These are phyloP conservation scores for Carex cristatella DNA, from an alignment of 176 grass and related monocot genomes.

Conservation along the genomic window DNA sequence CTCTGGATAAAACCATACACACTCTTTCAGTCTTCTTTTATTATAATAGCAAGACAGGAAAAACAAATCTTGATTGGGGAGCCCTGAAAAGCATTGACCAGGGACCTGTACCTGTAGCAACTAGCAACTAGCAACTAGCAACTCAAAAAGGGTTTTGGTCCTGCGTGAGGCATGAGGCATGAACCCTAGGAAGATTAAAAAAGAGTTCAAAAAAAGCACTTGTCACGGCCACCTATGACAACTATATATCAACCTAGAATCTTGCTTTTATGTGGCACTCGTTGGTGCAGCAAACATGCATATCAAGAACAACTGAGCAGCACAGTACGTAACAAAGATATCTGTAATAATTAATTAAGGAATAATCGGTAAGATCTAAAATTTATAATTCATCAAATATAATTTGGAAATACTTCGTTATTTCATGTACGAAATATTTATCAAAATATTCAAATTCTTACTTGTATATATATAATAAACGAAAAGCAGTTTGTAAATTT, in stretches of 20 bases:
- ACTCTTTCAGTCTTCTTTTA: neutral
- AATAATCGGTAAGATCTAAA: no score
- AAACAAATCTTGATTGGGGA: constrained; percentile 8
- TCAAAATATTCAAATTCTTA: no score
- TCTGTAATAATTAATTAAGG: no score
- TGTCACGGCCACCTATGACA: constrained; percentile 11
- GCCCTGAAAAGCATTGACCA: constrained; percentile 4
- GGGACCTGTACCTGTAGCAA: no score
- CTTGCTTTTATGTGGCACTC: neutral
- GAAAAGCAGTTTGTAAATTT: no score
- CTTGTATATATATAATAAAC: no score
- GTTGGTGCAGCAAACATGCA: neutral
- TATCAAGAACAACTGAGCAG: neutral
- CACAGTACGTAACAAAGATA: no score
- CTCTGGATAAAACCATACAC: neutral
- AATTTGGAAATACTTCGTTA: no score
- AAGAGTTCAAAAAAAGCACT: neutral
- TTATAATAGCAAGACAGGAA: neutral
- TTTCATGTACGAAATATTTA: no score
- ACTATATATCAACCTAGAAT: neutral
- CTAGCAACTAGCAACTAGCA: neutral
- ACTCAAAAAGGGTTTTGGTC: neutral
- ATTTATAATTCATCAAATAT: no score
- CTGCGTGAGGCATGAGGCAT: neutral
- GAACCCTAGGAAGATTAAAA: neutral